Conservation (phyloP, 177 flowering plant genomes). For the Vitis hybrid region DNA sequence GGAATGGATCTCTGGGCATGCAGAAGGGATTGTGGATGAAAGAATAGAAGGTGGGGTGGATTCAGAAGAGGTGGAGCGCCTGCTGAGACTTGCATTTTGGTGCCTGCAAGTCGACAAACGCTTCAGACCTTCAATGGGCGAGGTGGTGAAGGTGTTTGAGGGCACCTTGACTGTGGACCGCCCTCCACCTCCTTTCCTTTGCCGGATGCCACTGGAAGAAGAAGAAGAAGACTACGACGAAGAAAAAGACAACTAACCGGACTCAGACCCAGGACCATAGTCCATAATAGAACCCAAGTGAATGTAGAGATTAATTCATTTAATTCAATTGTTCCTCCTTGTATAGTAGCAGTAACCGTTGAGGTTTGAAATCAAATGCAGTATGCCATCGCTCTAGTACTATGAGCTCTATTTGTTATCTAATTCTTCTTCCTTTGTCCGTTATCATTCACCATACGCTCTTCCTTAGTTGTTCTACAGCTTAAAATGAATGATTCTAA, state of each 20-base stretch:
- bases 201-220: conserved; percentile 11
- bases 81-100: conserved; percentile 68
- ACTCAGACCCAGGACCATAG: conserved; percentile 12
- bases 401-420: too few relatives aligned
- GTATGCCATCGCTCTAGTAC: too few relatives aligned
- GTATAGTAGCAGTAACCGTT: not conserved
- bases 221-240: not conserved
- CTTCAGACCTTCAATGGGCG: conserved; percentile 68
- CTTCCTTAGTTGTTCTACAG: too few relatives aligned
- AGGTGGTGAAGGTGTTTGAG: conserved; percentile 68
- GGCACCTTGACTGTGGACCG: conserved; percentile 64
- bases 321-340: not conserved
- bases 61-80: conserved; percentile 50
- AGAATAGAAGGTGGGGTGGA: conserved; percentile 37
- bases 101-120: conserved; percentile 56
- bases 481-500: too few relatives aligned
- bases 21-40: conserved; percentile 34
- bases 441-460: too few relatives aligned
- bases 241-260: conserved; percentile 9
- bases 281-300: not conserved
- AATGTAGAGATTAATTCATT: not conserved
- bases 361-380: too few relatives aligned
- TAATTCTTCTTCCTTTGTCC: too few relatives aligned
- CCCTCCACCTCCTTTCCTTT: conserved; percentile 52
- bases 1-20: conserved; percentile 47